These are phyloP conservation scores for Ogataea naganishii DNA, from an alignment of 805 yeast species.

Conservation along the genomic window DNA sequence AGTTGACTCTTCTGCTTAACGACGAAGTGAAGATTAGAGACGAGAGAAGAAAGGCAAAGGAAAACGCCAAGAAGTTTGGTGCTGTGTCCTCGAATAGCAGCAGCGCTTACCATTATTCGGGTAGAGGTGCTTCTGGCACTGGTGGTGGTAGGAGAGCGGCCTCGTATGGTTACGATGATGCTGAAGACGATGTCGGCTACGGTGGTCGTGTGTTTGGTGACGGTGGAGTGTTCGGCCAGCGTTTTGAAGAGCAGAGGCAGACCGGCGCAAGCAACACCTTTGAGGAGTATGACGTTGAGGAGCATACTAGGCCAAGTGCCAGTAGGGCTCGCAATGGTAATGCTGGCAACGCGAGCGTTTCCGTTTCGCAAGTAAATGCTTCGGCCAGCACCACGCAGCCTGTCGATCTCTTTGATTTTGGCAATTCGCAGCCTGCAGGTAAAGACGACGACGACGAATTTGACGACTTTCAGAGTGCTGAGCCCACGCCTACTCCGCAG, in stretches of 20 bases:
- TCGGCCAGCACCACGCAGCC: slow-evolving; percentile 24
- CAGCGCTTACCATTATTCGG: slow-evolving; percentile 47
- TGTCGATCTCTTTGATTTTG: slow-evolving; percentile 44
- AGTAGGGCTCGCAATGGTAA: too few species aligned
- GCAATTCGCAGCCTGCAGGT: slow-evolving; percentile 18
- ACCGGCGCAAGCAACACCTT: slow-evolving; percentile 33
- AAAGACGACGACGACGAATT: slow-evolving; percentile 67
- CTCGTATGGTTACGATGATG: slow-evolving; percentile 36
- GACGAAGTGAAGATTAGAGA: slow-evolving; percentile 71
- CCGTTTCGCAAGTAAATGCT: slow-evolving; percentile 35
- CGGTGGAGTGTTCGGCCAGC: slow-evolving; percentile 61
- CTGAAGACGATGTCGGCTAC: slow-evolving; percentile 34
- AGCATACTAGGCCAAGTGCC: slow-evolving; percentile 16
- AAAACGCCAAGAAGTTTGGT: slow-evolving; percentile 72
- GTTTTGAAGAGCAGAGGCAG: slow-evolving; percentile 51
- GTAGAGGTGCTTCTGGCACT: slow-evolving; percentile 24
- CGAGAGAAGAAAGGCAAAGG: slow-evolving; percentile 88
- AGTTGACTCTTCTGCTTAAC: slow-evolving; percentile 57
- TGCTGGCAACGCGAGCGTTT: slow-evolving; percentile 23
- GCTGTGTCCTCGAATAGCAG: slow-evolving; percentile 42
- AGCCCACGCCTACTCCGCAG: slow-evolving; percentile 29
- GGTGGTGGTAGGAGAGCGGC: slow-evolving; percentile 22
- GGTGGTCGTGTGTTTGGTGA: slow-evolving; percentile 56
- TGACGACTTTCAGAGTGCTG: slow-evolving; percentile 71
- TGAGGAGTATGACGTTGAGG: slow-evolving; percentile 55